Conservation (phyloP, 345 rosid species). For the Adansonia digitata region DNA sequence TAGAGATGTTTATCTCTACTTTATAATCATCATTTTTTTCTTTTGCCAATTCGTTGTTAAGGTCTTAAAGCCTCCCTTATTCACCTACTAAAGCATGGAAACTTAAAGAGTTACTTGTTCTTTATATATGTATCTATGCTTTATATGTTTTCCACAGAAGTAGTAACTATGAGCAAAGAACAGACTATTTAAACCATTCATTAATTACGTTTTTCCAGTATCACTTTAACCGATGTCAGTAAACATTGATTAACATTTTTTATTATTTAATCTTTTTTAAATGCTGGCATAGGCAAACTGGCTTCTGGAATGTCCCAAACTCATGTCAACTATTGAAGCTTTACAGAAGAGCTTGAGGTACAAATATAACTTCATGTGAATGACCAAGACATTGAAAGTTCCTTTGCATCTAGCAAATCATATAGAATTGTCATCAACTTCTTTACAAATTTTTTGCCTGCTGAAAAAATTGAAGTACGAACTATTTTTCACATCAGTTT, state of each 20-base stretch:
- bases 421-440: conserved; percentile 13
- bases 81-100: neutral
- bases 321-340: conserved; percentile 48
- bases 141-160: neutral
- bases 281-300: conserved; percentile 38
- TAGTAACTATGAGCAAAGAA: neutral
- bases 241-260: no score
- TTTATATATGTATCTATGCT: neutral
- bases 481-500: no score
- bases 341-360: conserved; percentile 61
- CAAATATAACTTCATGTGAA: neutral
- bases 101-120: no score
- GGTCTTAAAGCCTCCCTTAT: neutral
- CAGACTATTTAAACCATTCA: neutral
- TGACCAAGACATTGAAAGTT: neutral
- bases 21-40: neutral
- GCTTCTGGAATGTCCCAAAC: conserved; percentile 53
- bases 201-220: no score
- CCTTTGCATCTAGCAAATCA: conserved; percentile 33
- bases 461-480: no score
- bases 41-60: neutral
- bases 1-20: neutral
- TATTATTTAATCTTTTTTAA: neutral
- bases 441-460: neutral
- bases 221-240: no score